Evolutionary conservation across 2,329 filamentous ascomycete genomes (phyloP), one percentile per base, ranked within the genome.

Genomic region (Cercospora sojina): DNA sequence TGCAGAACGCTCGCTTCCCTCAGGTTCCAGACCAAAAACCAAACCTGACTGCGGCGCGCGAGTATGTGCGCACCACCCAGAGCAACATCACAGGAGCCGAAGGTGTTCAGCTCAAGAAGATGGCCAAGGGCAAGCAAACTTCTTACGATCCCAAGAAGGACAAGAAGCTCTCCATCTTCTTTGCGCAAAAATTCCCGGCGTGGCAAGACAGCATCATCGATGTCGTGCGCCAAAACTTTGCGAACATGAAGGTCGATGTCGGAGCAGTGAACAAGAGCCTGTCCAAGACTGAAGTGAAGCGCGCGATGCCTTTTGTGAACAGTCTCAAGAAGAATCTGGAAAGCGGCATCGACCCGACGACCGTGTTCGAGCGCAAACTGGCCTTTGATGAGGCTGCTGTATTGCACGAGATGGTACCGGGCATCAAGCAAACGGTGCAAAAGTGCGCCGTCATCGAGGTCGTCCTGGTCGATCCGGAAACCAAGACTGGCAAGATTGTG

Each of bases 291-390:
- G 91, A 96, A 81, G 92, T 93, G 86, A 99, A 98, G 87, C 95
- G 96, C 82, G 94, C 93, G 2, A 98, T 98, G 94, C 95, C 95
- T 0, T 98, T 97, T 76, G 89, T 97, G 59, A 93, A 98, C 81
- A 81, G 79, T 6, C 83, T 98, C 67, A 97, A 97, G 89, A 91
- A 87, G 79, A 88, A 91, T 61, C 86, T 99, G 64, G 84, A 92
- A 65, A 77, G 78, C 41, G 84, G 85, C 59, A 68, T 75, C 31
- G 90, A 91, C 68, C 88, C 94, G 13, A 82, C 86, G 25, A 83
- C 81, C 2, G 92, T 97, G 9, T 89, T 98, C 75, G 88, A 94
- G 76, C 86, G 93, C 71, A 92, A 94, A 80, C 83, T 99, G 68
- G 85, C 87, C 0, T 99, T 98, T 78, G 90, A 97, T 74, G 95